Base-by-base conservation (phyloP, 2,329 filamentous ascomycete species). In the Colletotrichum brevisporum region DNA sequence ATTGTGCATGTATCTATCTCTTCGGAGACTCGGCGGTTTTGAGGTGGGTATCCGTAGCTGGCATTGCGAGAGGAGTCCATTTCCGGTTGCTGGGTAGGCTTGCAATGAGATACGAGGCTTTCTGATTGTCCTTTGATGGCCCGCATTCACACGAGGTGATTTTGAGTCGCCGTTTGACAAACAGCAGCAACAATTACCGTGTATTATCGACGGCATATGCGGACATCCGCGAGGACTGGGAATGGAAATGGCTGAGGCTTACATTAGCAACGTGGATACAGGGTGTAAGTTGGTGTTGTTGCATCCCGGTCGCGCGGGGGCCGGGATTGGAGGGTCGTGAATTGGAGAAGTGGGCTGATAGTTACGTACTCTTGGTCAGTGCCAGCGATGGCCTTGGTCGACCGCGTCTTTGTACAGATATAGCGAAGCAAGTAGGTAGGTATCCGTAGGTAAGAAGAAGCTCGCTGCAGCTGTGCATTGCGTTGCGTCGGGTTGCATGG, bases 331-430 rank as follows among this genome's bases (percentile, higher is more conserved):
- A 27, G 18, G 24, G 18, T 43, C 31, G 47, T 18, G 18, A 24
- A 10, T 52, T 63, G 48, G 52, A 59, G 65, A 59, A 68, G 61
- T 66, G 61, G 54, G 66, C 66, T 56, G 50, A 69, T 69, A 31
- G 55, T 27, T 18, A 55, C 50, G 47, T 50, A 48, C 36, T 36
- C 21, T 64, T 43, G 59, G 47, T 50, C n/a, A 21, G 47, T 9
- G 47, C 47, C 47, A 21, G 18, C 47, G 47, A 18, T 21, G 47
- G 10, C 6, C 47, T 43, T 43, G 5, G 41, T 43, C 41, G 16
- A 43, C 41, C 16, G 41, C 41, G 15, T 36, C 31, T 36, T 36
- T n/a, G 41, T 10, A 15, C 41, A 43, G 6, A 43, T 43, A n/a
- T 15, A 12, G 41, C 4, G 21, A 24, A 24, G 21, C 21, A 24